Percentiles rank a stretch among this genome's conserved stretches.
Evolutionary conservation across 2,329 filamentous ascomycete genomes (phyloP).

Genomic region (Cercospora sp.): DNA sequence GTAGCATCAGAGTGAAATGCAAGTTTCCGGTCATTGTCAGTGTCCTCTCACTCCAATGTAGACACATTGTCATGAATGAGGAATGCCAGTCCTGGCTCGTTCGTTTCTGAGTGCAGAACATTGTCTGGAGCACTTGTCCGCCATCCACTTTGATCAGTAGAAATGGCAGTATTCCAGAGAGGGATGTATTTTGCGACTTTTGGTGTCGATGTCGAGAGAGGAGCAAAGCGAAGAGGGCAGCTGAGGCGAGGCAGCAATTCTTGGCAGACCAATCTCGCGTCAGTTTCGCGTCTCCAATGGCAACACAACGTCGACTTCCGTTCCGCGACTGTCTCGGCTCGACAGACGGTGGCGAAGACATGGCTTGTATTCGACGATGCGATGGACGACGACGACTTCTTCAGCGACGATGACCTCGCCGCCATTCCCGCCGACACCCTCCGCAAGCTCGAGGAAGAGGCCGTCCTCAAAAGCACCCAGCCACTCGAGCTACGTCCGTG

Average conservation of each 20-base stretch:
- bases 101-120: background rate
- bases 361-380: constrained; percentile 3
- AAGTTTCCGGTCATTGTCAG: background rate
- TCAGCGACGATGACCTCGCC: constrained; percentile 50
- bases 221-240: background rate
- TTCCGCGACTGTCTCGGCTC: background rate
- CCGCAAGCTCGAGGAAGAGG: constrained; percentile 48
- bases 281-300: constrained; percentile 1
- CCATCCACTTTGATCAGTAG: background rate
- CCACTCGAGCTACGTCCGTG: constrained; percentile 11
- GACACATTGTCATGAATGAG: background rate
- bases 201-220: background rate
- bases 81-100: background rate
- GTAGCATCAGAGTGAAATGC: background rate
- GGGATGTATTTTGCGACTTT: background rate
- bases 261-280: background rate
- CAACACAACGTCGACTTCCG: background rate
- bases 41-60: background rate
- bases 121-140: background rate
- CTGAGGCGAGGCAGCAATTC: background rate
- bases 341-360: background rate
- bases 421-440: constrained; percentile 49
- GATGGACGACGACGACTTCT: constrained; percentile 48
- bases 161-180: background rate
- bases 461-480: constrained; percentile 41